A percentile compares a stretch with the other conserved stretches of the same genome.
Conservation (phyloP, 441 rosid species). For the Gossypium aridum region DNA sequence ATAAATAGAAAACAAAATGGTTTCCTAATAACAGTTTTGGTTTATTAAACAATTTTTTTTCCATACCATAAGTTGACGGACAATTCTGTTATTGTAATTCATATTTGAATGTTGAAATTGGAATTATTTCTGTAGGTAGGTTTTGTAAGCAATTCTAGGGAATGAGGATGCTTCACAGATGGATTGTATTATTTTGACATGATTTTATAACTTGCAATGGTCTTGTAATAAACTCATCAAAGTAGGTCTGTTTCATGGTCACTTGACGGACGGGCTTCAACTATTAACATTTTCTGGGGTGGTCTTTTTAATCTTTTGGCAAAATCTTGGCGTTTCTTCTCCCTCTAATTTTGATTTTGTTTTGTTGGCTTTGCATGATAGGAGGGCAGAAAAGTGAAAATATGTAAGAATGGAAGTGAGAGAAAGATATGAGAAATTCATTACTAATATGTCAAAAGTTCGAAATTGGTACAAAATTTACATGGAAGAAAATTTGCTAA, state of each 20-base stretch:
- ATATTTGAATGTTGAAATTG: conserved; percentile 1
- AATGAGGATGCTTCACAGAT: neutral
- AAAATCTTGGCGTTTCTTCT: neutral
- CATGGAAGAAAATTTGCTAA: too few relatives aligned
- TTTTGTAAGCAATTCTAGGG: neutral
- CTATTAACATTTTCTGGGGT: neutral
- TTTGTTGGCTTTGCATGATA: neutral
- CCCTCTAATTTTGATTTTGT: neutral
- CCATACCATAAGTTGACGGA: neutral
- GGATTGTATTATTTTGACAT: neutral
- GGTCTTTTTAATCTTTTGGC: neutral
- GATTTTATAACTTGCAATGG: neutral
- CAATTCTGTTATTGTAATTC: neutral
- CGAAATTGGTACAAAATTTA: too few relatives aligned
- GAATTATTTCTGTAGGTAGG: neutral
- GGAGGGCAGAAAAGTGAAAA: neutral
- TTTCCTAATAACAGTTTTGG: neutral
- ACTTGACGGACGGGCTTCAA: neutral
- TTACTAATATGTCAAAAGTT: neutral
- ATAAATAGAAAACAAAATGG: neutral
- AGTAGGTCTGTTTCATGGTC: neutral
- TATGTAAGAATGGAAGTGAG: neutral
- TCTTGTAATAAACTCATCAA: neutral
- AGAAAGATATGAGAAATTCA: neutral
- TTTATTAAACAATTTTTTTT: neutral